Conservation (phyloP, 106 monocot genomes). For the Agapanthus africanus region DNA sequence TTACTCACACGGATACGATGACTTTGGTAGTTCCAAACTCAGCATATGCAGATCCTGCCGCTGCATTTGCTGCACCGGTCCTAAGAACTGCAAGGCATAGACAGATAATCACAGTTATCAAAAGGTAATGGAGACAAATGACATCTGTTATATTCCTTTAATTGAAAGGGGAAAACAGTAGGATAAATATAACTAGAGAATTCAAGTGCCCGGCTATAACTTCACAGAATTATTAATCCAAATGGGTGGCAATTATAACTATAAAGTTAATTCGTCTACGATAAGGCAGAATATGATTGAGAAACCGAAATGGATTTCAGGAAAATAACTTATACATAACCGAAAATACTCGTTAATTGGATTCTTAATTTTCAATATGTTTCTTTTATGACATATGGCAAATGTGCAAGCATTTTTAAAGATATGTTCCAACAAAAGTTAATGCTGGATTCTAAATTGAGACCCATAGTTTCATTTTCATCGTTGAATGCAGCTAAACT, state of each 20-base stretch:
- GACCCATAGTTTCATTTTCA: background rate
- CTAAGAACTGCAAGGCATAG: conserved; percentile 50
- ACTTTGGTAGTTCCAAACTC: conserved; percentile 96
- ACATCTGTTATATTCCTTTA: background rate
- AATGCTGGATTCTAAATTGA: background rate
- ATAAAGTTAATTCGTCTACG: background rate
- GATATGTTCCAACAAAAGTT: background rate
- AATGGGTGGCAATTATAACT: background rate
- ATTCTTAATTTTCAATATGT: background rate
- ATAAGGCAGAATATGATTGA: background rate
- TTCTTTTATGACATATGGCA: background rate
- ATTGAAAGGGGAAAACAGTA: background rate
- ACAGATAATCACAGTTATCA: background rate
- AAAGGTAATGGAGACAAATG: background rate
- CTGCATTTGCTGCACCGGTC: conserved; percentile 63
- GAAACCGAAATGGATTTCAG: background rate
- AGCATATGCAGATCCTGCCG: conserved; percentile 94
- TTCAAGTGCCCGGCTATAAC: background rate
- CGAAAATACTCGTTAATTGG: background rate
- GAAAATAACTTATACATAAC: background rate
- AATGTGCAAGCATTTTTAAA: too few species aligned
- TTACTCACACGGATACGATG: conserved; percentile 92
- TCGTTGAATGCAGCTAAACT: background rate
- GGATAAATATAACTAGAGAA: background rate
- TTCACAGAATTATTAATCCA: background rate